phyloP scores from a whole-genome alignment of 176 grass and related monocot species.

The Cocos nucifera region DNA sequence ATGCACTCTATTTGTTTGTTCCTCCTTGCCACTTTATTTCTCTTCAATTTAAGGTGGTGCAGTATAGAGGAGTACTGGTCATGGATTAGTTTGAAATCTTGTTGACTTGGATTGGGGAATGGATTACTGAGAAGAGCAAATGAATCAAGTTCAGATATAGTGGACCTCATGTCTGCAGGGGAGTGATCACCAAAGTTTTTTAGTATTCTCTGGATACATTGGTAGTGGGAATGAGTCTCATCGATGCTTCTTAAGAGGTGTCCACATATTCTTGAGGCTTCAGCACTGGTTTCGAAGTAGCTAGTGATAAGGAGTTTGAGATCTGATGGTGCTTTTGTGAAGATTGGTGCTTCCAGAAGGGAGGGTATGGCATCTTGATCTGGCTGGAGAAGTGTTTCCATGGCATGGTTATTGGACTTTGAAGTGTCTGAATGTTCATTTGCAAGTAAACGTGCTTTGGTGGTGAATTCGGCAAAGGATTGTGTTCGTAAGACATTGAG shows the following conservation, averaged over 20 bases:
- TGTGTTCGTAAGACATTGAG: conserved; percentile 14
- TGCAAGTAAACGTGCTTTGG: neutral
- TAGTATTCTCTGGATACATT: conserved; percentile 19
- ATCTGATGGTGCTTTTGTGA: conserved; percentile 9
- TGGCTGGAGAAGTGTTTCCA: conserved; percentile 5
- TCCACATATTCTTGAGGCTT: conserved; percentile 33
- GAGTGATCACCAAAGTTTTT: no score
- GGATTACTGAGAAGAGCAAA: conserved; percentile 23
- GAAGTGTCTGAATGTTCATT: no score
- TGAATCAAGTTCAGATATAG: neutral
- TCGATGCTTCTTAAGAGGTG: conserved; percentile 31
- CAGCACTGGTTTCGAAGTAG: conserved; percentile 39
- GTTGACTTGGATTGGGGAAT: conserved; percentile 22
- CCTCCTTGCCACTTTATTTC: conserved; percentile 30
- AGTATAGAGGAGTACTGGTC: conserved; percentile 27
- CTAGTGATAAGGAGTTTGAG: conserved; percentile 11
- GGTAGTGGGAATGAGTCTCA: conserved; percentile 24
- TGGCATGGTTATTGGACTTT: no score
- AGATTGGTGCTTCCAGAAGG: conserved; percentile 8
- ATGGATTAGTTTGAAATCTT: conserved; percentile 35
- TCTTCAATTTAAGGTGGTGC: conserved; percentile 15
- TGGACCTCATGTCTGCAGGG: no score
- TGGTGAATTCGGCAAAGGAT: conserved; percentile 22
- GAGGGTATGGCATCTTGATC: conserved; percentile 16
- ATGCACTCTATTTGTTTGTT: conserved; percentile 11